A percentile compares a stretch with the other conserved stretches of the same genome.
phyloP scores from a whole-genome alignment of 345 rosid genomes.

The Moringa oleifera region DNA sequence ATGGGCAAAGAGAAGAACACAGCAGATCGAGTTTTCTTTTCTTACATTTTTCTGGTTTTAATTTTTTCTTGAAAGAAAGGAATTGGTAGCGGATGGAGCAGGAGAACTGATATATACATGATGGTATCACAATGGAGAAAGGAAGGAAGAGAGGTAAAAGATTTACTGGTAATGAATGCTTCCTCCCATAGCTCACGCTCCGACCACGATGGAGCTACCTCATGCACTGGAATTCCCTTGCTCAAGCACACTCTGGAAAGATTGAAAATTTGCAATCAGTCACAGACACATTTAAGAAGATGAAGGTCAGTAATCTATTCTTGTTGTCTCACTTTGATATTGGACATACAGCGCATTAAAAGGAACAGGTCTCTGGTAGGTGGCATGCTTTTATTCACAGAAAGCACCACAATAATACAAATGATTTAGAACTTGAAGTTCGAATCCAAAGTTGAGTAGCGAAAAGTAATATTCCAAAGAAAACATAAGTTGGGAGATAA shows the following conservation, averaged over 20 bases:
- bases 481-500: no score
- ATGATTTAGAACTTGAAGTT: no score
- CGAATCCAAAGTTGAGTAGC: no score
- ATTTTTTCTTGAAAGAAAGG: no score
- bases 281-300: background rate
- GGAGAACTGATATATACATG: conserved; percentile 2
- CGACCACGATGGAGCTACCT: conserved; percentile 69
- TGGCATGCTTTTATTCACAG: background rate
- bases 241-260: conserved; percentile 42
- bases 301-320: conserved; percentile 2
- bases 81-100: background rate
- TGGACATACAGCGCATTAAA: background rate
- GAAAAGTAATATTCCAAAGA: no score
- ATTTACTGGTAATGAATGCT: conserved; percentile 68
- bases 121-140: background rate
- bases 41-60: no score
- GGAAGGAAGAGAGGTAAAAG: background rate
- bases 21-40: no score
- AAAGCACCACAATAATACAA: background rate
- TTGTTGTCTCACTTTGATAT: background rate
- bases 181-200: conserved; percentile 56
- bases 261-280: conserved; percentile 3
- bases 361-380: background rate
- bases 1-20: no score
- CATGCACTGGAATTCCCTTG: conserved; percentile 54